These are phyloP conservation scores for Arthrobotrys megalospora DNA, from an alignment of 2,329 filamentous ascomycete species.

Conservation along the genomic window DNA sequence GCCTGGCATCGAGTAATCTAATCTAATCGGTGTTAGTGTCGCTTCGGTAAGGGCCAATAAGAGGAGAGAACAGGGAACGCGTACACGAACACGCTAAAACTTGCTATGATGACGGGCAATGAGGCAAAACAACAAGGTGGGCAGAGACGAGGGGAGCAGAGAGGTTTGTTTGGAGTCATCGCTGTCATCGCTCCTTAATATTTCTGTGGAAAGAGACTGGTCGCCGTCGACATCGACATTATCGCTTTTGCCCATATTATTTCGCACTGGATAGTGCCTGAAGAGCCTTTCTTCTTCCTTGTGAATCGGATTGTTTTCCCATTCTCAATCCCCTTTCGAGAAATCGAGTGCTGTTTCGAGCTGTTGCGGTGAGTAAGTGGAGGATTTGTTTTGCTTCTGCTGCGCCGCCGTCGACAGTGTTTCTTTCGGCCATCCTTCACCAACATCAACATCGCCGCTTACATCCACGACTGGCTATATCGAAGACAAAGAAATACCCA, in stretches of 20 bases:
- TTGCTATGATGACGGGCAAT: conserved; percentile 5
- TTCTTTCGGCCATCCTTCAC: conserved; percentile 26
- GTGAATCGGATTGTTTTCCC: not conserved
- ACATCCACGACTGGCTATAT: not conserved
- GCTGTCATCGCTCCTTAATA: not conserved
- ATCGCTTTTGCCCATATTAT: no score
- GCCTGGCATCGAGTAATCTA: conserved; percentile 9
- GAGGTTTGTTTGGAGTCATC: conserved; percentile 21
- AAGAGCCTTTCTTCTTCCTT: not conserved
- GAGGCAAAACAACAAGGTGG: conserved; percentile 26
- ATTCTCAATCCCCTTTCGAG: not conserved
- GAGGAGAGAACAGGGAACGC: conserved; percentile 19
- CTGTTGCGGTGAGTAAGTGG: conserved; percentile 11
- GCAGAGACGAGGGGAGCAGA: conserved; percentile 16
- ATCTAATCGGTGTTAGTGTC: conserved; percentile 45
- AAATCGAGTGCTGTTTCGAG: conserved; percentile 26
- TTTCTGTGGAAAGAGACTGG: not conserved
- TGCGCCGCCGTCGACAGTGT: conserved; percentile 31
- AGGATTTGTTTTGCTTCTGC: conserved; percentile 45
- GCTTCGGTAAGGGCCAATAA: conserved; percentile 23
- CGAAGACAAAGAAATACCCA: conserved; percentile 19
- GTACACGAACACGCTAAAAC: conserved; percentile 51
- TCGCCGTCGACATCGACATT: not conserved
- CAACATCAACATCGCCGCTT: conserved; percentile 1
- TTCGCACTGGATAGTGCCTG: not conserved